Evolutionary conservation across 2,329 filamentous ascomycete species (phyloP).

Genomic region (Colletotrichum trifolii): DNA sequence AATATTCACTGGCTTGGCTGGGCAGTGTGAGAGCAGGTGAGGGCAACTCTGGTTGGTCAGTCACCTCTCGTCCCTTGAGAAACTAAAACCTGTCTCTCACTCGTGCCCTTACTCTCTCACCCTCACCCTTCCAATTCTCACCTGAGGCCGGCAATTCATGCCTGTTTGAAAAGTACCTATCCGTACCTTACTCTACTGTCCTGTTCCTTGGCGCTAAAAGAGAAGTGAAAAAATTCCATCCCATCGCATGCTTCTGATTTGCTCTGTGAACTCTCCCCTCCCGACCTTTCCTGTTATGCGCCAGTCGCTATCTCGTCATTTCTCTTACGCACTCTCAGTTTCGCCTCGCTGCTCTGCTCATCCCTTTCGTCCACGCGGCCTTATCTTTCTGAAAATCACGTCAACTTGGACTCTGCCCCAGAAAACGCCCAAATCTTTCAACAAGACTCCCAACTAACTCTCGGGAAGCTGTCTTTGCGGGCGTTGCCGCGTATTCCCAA

Average conservation of each 20-base stretch:
- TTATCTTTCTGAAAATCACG: constrained; percentile 1
- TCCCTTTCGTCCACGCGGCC: not conserved
- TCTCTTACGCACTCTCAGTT: constrained; percentile 5
- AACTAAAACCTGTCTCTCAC: constrained; percentile 45
- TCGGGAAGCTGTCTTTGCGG: no score
- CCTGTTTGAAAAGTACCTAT: not conserved
- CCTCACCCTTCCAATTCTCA: not conserved
- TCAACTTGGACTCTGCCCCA: not conserved
- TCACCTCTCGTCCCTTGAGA: constrained; percentile 41
- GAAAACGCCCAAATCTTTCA: no score
- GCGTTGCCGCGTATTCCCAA: no score
- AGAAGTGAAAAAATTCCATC: constrained; percentile 10
- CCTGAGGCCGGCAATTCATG: no score
- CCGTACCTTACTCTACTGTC: constrained; percentile 1
- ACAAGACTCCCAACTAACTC: no score
- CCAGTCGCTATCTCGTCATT: constrained; percentile 8
- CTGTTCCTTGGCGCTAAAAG: no score
- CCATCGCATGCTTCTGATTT: not conserved
- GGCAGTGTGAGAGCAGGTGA: not conserved
- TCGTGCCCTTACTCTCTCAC: not conserved
- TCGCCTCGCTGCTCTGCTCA: not conserved
- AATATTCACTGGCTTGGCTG: no score
- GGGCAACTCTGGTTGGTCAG: constrained; percentile 34
- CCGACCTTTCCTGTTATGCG: no score
- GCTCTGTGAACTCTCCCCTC: constrained; percentile 15